phyloP scores from a whole-genome alignment of 768 basidiomycete species.

The Mycena polygramma region DNA sequence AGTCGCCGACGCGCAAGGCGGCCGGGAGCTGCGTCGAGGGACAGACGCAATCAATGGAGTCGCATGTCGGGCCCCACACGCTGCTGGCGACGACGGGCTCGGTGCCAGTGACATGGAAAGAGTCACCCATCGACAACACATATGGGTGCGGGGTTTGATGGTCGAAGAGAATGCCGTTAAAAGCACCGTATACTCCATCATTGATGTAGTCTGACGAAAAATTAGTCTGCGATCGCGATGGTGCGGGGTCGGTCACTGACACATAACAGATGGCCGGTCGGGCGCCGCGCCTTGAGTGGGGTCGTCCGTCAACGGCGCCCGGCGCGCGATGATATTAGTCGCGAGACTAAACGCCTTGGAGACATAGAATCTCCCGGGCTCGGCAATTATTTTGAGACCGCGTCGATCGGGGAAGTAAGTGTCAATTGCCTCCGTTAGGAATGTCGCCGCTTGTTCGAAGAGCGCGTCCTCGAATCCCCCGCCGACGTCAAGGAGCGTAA shows the following conservation, averaged over 20 bases:
- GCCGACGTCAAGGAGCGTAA: slow-evolving; percentile 91
- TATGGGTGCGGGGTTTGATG: slow-evolving; percentile 93
- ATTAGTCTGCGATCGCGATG: slow-evolving; percentile 38
- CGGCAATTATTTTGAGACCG: slow-evolving; percentile 88
- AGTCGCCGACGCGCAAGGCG: slow-evolving; percentile 90
- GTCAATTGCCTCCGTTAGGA: slow-evolving; percentile 79
- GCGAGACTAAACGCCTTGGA: slow-evolving; percentile 93
- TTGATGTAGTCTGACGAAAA: slow-evolving; percentile 93
- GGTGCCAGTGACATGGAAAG: slow-evolving; percentile 65
- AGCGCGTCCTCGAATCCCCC: slow-evolving; percentile 94
- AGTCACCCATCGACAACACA: slow-evolving; percentile 77
- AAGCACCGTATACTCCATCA: slow-evolving; percentile 97
- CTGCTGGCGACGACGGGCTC: slow-evolving; percentile 63
- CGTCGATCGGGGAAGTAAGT: slow-evolving; percentile 82
- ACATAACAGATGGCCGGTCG: slow-evolving; percentile 80
- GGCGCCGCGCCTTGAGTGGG: slow-evolving; percentile 38
- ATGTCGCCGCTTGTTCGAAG: slow-evolving; percentile 83
- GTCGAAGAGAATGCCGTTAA: slow-evolving; percentile 98
- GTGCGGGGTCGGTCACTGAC: slow-evolving; percentile 68
- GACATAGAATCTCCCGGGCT: slow-evolving; percentile 96
- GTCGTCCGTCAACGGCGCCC: slow-evolving; percentile 64
- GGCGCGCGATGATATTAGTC: slow-evolving; percentile 91
- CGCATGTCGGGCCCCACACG: slow-evolving; percentile 99
- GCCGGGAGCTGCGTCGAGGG: slow-evolving; percentile 71
- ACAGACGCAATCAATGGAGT: slow-evolving; percentile 95